A percentile compares a stretch with the other conserved stretches of the same genome.
Evolutionary conservation across 2,329 filamentous ascomycete genomes (phyloP).

Genomic region (Pezicula radicicola): DNA sequence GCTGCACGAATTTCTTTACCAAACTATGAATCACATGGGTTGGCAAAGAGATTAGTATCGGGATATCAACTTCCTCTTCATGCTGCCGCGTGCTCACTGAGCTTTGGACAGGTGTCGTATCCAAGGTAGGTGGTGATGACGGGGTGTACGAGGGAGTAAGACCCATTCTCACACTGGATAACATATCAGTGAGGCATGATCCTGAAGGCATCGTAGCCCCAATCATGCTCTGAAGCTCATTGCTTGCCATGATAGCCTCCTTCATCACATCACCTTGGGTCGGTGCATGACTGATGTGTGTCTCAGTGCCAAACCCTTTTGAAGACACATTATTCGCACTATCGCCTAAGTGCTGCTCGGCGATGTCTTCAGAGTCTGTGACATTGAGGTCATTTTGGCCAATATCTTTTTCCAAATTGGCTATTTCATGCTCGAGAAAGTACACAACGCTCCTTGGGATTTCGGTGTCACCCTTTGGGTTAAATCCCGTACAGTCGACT

Average conservation of each 20-base stretch:
- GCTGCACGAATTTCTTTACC: constrained; percentile 29
- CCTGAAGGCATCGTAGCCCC: constrained; percentile 26
- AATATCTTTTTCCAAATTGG: constrained; percentile 28
- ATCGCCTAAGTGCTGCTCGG: neutral
- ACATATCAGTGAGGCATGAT: constrained; percentile 25
- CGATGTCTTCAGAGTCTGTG: constrained; percentile 16
- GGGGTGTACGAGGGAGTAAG: constrained; percentile 25
- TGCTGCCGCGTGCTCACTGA: too few species aligned
- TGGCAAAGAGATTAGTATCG: too few species aligned
- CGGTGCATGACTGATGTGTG: constrained; percentile 12
- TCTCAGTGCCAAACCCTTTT: neutral
- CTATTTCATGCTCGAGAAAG: constrained; percentile 31
- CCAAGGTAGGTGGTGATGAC: neutral
- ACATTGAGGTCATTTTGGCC: constrained; percentile 24
- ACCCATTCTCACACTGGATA: constrained; percentile 30
- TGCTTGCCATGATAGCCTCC: constrained; percentile 20
- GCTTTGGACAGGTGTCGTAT: too few species aligned
- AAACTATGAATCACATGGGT: constrained; percentile 12
- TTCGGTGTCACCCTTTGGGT: constrained; percentile 19
- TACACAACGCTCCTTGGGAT: constrained; percentile 31
- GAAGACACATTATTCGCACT: neutral
- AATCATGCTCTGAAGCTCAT: constrained; percentile 26
- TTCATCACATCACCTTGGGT: neutral
- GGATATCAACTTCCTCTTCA: too few species aligned
- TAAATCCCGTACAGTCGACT: constrained; percentile 26